phyloP scores from a whole-genome alignment of 345 rosid species.

The Luvunga scandens region DNA sequence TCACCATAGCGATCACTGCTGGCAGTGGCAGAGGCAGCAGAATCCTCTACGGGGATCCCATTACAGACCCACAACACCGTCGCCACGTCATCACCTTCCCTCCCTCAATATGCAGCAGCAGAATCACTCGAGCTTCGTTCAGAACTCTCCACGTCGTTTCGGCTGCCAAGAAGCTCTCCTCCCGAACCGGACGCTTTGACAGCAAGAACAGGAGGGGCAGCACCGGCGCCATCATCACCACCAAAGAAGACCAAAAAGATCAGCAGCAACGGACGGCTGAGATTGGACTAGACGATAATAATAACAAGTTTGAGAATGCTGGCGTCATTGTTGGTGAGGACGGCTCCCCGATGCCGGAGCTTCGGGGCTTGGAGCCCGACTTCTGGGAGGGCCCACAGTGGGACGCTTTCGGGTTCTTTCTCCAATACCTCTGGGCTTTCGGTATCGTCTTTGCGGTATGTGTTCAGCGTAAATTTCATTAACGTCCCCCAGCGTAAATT shows the following conservation, averaged over 20 bases:
- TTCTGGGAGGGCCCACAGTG: slow-evolving; percentile 86
- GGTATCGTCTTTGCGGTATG: slow-evolving; percentile 78
- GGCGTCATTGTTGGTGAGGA: slow-evolving; percentile 29
- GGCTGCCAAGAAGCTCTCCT: slow-evolving; percentile 58
- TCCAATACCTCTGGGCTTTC: slow-evolving; percentile 89
- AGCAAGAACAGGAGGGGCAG: slow-evolving; percentile 53
- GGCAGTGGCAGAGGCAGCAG: slow-evolving; percentile 18
- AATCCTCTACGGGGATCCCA: slow-evolving; percentile 30
- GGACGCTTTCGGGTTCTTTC: slow-evolving; percentile 80
- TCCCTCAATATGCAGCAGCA: not conserved
- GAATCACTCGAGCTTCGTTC: not conserved
- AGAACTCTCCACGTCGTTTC: slow-evolving; percentile 42
- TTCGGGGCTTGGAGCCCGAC: slow-evolving; percentile 58
- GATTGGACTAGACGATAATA: slow-evolving; percentile 25
- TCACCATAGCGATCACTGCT: slow-evolving; percentile 38
- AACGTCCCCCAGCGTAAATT: too few species aligned
- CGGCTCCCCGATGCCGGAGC: slow-evolving; percentile 47
- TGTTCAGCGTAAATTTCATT: too few species aligned
- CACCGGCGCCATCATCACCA: slow-evolving; percentile 41
- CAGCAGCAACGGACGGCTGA: slow-evolving; percentile 16
- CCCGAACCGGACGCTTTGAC: slow-evolving; percentile 70
- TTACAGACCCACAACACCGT: slow-evolving; percentile 19
- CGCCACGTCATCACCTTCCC: slow-evolving; percentile 22
- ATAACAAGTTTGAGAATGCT: slow-evolving; percentile 4
- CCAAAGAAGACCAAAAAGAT: slow-evolving; percentile 25